Base-by-base conservation (phyloP, 208 protist genomes). In the Acanthamoeba lenticulata region DNA sequence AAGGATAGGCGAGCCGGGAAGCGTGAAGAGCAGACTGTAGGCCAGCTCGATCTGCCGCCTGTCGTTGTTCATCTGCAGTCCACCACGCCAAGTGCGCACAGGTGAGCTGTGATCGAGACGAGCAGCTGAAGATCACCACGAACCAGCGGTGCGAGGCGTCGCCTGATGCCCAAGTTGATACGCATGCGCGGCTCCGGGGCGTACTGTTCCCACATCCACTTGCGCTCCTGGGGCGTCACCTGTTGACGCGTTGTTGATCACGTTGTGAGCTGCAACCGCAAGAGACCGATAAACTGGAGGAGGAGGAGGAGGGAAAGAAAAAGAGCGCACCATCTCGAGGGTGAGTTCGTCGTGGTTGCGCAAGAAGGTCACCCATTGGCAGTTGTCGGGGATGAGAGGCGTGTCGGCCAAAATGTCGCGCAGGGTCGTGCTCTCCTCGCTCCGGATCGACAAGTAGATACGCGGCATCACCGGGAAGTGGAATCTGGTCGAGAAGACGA, bases 301-400 rank as follows among this genome's bases (percentile, higher is more conserved):
- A 27, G 52, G 15, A 36, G 34, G 44, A 42, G 44, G 21, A 32
- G 1, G 72, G 6, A 27, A 42, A 32, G 19, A 11, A 7, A 6
- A 42, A n/a, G 67, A 9, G n/a, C 4, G 72, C 6, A 81, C 96
- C 96, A 97, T 97, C 69, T 97, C 96, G 0, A 97, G 45, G 3
- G 96, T 97, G 24, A 97, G 45, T 62, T 97, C 96, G 90, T 97
- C 96, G 88, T 97, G 96, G 38, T 97, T 97, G 38, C 96, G 67
- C 11, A 97, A 62, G 45, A 97, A 97, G 1, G 94, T 97, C 5
- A 94, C 94, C 96, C 96, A 97, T 92, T 97, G 96, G 89, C 96
- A 96, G 32, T 60, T 95, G 4, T 38, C 24, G 17, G 96, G 96
- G 47, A 97, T 97, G 2, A 42, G 29, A 29, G 96, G 96, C 24